Evolutionary conservation across 139 green algal genomes (phyloP), one percentile per base, ranked within the genome.

Genomic region (Pleodorina starrii): DNA sequence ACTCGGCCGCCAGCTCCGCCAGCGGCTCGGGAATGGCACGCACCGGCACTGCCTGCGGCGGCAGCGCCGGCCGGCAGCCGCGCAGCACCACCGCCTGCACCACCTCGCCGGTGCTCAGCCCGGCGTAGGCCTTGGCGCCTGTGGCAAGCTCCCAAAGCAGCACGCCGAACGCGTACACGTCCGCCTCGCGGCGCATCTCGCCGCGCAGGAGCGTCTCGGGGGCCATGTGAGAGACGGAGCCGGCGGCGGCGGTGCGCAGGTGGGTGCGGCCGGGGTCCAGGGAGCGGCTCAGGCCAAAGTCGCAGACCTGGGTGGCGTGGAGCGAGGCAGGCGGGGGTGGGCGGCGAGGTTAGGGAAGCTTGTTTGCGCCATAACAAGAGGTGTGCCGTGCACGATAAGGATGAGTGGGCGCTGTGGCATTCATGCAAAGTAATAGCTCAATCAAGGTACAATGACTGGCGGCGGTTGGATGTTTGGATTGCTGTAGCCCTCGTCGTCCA

Each of bases 111-210:
- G 87, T 50, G 14, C 40, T 84, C 25, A 90, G 77, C 38, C 69
- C 79, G 43, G 32, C 17, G 75, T 90, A 92, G 17, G 89, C 83
- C 42, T 86, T 84, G 32, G 57, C 71, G 66, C 82, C 82, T 0
- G 82, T 88, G 82, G 16, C 42, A n/a, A 88, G 66, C 82, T 88
- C 82, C 82, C 82, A 88, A 44, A 88, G 44, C 6, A 93, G 82
- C 0, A 93, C 38, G 7, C 86, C 90, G 60, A 92, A 91, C 2
- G 87, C 82, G 74, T 89, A 93, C 42, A 93, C 73, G 76, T 93
- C 90, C 36, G 73, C 75, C 46, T 85, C 74, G 36, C 38, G 59
- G 19, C 78, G 69, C 48, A 92, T 73, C 38, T 85, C 59, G 14
- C 89, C 89, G 32, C 89, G 73, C 36, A 76, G 68, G 17, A 93